These are phyloP conservation scores for Sugiyamaella pinicola DNA, from an alignment of 1,139 yeast species.

Conservation along the genomic window DNA sequence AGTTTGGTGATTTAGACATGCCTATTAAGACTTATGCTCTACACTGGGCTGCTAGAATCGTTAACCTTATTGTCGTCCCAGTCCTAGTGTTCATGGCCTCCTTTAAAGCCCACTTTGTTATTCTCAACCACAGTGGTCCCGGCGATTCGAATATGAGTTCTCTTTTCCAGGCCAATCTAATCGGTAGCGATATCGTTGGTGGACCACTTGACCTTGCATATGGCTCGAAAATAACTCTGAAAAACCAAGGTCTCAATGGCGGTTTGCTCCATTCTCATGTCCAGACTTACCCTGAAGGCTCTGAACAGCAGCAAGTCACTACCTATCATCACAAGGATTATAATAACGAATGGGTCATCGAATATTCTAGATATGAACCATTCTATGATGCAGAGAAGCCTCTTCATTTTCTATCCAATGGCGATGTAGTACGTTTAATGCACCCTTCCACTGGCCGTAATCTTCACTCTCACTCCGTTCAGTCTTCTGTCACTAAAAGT, in stretches of 20 bases:
- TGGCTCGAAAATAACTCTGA: conserved; percentile 77
- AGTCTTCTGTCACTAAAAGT: conserved; percentile 73
- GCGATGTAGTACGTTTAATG: conserved; percentile 72
- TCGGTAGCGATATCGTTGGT: conserved; percentile 74
- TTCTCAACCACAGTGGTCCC: conserved; percentile 81
- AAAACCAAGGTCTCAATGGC: conserved; percentile 90
- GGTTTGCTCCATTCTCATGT: conserved; percentile 93
- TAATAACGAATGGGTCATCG: conserved; percentile 89
- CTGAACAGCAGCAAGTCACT: conserved; percentile 94
- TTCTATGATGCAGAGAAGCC: conserved; percentile 56
- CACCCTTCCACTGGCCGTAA: conserved; percentile 86
- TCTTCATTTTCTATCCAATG: conserved; percentile 65
- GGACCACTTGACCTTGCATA: conserved; percentile 89
- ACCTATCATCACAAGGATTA: conserved; percentile 90
- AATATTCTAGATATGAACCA: conserved; percentile 66
- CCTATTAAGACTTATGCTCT: conserved; percentile 49
- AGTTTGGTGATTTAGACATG: conserved; percentile 54
- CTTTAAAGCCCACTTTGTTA: conserved; percentile 77
- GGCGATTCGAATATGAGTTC: conserved; percentile 98
- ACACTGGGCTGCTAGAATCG: conserved; percentile 77
- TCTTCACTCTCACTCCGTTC: conserved; percentile 81
- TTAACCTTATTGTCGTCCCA: conserved; percentile 74
- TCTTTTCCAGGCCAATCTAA: conserved; percentile 89
- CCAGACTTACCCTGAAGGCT: conserved; percentile 92
- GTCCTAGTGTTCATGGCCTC: conserved; percentile 62